Base-by-base conservation (phyloP, 2,329 filamentous ascomycete species). In the Aspergillus niger region DNA sequence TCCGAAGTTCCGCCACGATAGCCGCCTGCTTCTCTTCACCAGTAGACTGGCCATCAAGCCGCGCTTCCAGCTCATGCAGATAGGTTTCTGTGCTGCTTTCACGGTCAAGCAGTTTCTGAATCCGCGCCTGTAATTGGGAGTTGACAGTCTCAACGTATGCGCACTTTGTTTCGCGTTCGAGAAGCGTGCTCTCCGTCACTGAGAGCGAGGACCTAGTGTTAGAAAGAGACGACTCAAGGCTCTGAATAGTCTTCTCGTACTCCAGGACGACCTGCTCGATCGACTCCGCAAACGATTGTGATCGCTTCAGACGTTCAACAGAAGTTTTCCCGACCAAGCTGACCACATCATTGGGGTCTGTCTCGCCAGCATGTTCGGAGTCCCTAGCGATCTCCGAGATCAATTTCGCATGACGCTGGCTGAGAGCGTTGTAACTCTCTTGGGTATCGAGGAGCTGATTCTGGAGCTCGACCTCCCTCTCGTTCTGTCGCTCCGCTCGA, bases 171-270 rank as follows among this genome's bases (percentile, higher is more conserved):
- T 99, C 95, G 74, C 91, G 95, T 75, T 99, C 96, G 2, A 98
- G 82, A 24, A 99, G 82, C 59, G 82, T 89, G 57, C 92, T 95
- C 75, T 99, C 96, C 0, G 91, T 93, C 65, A 82, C 89, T 10
- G 95, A 90, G 28, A 99, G 82, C 0, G 91, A 92, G 36, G 90
- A 84, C 59, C 95, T 86, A 1, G 95, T 98, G 70, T 88, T 95
- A 0, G 93, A 93, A 13, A 99, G 85, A 1, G 93, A 97, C 54
- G 92, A 88, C 76, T 99, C 95, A 15, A 99, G 84, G 56, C 87
- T 90, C 74, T 98, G 93, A 53, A 99, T 99, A 0, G 96, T 99
- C 83, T 96, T 98, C 76, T 99, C 96, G 73, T 99, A 99, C 77
- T 99, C 95, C 52, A 98, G 81, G 3, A 99, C 92, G 22, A 99